Evolutionary conservation across 2,329 filamentous ascomycete genomes (phyloP).

Genomic region (Acrodontium crateriforme): DNA sequence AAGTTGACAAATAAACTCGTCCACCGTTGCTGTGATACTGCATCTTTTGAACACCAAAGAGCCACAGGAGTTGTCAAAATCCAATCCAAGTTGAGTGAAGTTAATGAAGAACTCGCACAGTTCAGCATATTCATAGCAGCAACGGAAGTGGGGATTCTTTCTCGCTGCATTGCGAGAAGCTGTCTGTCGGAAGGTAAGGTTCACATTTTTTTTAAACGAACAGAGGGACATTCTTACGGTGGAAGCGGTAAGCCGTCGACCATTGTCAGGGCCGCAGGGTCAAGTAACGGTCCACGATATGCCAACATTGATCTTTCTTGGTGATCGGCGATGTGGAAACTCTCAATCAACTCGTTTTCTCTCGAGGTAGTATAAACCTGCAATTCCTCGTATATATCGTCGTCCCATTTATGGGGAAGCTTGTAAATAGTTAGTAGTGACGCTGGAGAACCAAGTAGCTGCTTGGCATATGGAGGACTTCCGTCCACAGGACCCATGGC

Average conservation of each 20-base stretch:
- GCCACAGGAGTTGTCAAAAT: constrained; percentile 9
- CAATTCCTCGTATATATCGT: constrained; percentile 10
- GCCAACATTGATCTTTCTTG: constrained; percentile 7
- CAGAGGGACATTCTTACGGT: no score
- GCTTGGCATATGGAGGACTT: no score
- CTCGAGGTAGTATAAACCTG: not conserved
- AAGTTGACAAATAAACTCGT: constrained; percentile 17
- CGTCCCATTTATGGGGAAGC: constrained; percentile 6
- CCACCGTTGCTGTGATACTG: constrained; percentile 5
- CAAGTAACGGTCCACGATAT: constrained; percentile 9
- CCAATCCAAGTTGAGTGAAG: constrained; percentile 25
- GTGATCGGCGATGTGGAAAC: constrained; percentile 4
- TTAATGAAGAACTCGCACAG: constrained; percentile 14
- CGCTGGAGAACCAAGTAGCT: no score
- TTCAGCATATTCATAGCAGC: constrained; percentile 9
- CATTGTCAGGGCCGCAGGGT: no score
- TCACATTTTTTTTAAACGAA: not conserved
- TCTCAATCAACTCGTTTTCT: not conserved
- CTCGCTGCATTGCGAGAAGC: constrained; percentile 6
- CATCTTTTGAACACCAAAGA: not conserved
- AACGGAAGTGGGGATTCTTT: constrained; percentile 11
- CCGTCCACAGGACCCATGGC: no score
- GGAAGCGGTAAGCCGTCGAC: no score
- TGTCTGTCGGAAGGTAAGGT: not conserved
- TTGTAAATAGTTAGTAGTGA: no score